Conservation (phyloP, 352 stramenopile genomes). For the Phytophthora pinifolia region DNA sequence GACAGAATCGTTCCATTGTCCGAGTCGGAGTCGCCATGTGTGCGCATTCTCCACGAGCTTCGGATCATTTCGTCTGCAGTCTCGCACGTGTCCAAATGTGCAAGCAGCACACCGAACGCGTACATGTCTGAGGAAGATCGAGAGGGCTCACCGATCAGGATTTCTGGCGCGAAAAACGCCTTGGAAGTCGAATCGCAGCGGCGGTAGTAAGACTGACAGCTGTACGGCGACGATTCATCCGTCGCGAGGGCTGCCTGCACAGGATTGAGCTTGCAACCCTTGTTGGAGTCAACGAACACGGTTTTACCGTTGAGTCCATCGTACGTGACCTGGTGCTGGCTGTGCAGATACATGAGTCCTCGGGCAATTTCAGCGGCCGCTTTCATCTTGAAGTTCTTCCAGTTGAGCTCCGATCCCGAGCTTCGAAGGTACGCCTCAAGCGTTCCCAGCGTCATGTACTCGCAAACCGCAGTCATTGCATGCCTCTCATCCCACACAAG, state of each 20-base stretch:
- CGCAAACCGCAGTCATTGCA: constrained; percentile 63
- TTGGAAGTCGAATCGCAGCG: constrained; percentile 33
- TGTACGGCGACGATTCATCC: constrained; percentile 33
- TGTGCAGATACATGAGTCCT: constrained; percentile 79
- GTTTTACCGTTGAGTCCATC: constrained; percentile 65
- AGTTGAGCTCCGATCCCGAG: constrained; percentile 46
- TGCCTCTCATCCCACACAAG: constrained; percentile 64
- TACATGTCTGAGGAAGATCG: constrained; percentile 70
- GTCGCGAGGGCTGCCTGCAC: constrained; percentile 63
- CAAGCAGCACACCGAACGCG: constrained; percentile 66
- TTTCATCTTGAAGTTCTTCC: constrained; percentile 80
- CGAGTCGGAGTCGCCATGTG: constrained; percentile 28
- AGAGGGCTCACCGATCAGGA: constrained; percentile 45
- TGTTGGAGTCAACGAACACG: constrained; percentile 69
- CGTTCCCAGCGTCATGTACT: constrained; percentile 72
- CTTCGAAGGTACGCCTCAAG: constrained; percentile 57
- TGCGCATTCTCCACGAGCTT: constrained; percentile 56
- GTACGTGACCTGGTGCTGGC: constrained; percentile 69
- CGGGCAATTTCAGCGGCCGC: constrained; percentile 62
- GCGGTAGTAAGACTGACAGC: constrained; percentile 29
- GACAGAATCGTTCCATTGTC: constrained; percentile 37
- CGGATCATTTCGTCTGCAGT: constrained; percentile 68
- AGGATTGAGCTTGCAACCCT: constrained; percentile 81
- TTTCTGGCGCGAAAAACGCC: constrained; percentile 58
- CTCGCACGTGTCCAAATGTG: constrained; percentile 57